Base-by-base conservation (phyloP, 176 grass and related monocot genomes). In the Tuctoria greenei region DNA sequence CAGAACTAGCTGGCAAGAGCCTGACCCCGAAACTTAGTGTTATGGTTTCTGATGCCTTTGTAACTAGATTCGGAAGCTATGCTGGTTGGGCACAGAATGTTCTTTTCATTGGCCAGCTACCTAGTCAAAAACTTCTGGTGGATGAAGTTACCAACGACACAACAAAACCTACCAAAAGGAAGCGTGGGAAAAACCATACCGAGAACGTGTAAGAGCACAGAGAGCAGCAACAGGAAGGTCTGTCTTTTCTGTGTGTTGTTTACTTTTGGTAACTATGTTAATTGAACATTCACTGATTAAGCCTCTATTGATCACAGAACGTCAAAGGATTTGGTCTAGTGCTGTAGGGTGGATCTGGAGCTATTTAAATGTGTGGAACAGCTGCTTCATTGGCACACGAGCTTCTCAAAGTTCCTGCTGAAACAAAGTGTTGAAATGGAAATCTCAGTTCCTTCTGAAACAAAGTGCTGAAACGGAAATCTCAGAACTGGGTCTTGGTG, bases 81-180 rank as follows among this genome's bases (percentile, higher is more conserved):
- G 95, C 95, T 25, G 95, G 95, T 51, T 98, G 91, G 95, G 95
- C 91, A 57, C 95, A 94, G 77, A 98, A 88, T 90, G 91, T 98
- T 43, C 89, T 94, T 7, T 98, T 98, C 55, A 98, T 98, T 23
- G 91, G 82, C 46, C 91, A 98, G 42, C 64, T 98, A 67, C 78
- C 91, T 66, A 72, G 72, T 64, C 79, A 90, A 67, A 92, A 94
- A 42, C 68, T 83, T 47, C 23, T 70, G 44, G 76, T 67, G 17
- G 20, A 45, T 28, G 37, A 74, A 61, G 39, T 23, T 67, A 45
- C n/a, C 23, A 63, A 12, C 45, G 64, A 21, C 2, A n/a, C 35
- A 11, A 55, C 26, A 35, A 88, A 92, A 75, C 47, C 73, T 34
- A 67, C 58, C 16, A 92, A 96, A 85, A 85, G 81, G 85, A 96